Conservation (phyloP, 306 rosid genomes). For the Rosa persica region DNA sequence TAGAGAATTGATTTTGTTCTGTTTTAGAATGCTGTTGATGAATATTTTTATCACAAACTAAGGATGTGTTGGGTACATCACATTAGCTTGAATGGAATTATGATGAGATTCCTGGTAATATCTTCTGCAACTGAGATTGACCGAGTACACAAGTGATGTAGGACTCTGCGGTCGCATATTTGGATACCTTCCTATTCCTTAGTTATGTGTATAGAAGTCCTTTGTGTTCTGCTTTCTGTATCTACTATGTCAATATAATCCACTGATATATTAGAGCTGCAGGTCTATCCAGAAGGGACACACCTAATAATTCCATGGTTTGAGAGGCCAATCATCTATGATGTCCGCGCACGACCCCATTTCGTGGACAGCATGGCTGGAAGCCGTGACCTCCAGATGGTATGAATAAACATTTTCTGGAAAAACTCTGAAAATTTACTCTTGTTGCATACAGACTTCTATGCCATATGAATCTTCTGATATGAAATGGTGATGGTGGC, state of each 20-base stretch:
- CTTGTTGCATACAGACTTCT: background rate
- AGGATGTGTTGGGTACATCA: background rate
- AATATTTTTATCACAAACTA: background rate
- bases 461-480: constrained; percentile 2
- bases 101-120: background rate
- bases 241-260: background rate
- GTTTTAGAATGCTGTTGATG: background rate
- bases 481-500: background rate
- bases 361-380: constrained; percentile 71
- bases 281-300: constrained; percentile 96
- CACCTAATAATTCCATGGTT: constrained; percentile 81
- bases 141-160: background rate
- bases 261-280: constrained; percentile 24
- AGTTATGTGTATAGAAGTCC: background rate
- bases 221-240: background rate
- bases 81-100: background rate
- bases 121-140: background rate
- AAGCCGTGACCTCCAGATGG: constrained; percentile 89
- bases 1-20: background rate
- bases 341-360: constrained; percentile 80
- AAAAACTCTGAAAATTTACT: background rate
- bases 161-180: background rate
- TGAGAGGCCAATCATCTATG: constrained; percentile 85
- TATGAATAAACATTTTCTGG: constrained; percentile 13
- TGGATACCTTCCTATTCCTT: background rate